Conservation (phyloP, 2,329 filamentous ascomycete genomes). For the Neopestalotiopsis sp. region DNA sequence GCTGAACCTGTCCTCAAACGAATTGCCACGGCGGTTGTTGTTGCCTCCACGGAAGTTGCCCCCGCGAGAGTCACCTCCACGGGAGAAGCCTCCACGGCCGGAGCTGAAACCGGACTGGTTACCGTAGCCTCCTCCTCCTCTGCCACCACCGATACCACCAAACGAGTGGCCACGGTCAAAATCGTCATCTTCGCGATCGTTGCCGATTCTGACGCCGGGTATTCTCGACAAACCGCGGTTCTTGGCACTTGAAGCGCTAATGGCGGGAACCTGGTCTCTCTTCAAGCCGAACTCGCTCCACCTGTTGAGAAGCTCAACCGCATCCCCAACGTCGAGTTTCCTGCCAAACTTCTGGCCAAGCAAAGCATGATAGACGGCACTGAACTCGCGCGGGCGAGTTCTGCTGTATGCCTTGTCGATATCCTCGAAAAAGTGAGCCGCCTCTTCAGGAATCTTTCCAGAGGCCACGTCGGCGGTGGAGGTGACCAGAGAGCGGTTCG, state of each 20-base stretch:
- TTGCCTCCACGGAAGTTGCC: neutral
- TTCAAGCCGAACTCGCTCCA: conserved; percentile 59
- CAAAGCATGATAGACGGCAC: conserved; percentile 59
- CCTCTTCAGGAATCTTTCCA: conserved; percentile 44
- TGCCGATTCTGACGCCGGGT: conserved; percentile 33
- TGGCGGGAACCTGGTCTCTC: conserved; percentile 51
- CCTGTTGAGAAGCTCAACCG: conserved; percentile 59
- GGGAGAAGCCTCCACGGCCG: conserved; percentile 8
- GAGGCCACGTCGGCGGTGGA: conserved; percentile 59
- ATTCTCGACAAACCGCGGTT: conserved; percentile 34
- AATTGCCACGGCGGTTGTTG: neutral
- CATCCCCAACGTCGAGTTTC: conserved; percentile 36
- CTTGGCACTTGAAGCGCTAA: conserved; percentile 32
- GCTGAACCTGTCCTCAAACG: neutral
- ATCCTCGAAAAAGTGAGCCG: conserved; percentile 46
- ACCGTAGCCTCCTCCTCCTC: conserved; percentile 15
- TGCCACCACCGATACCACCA: conserved; percentile 18
- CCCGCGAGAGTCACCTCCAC: neutral
- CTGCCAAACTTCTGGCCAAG: conserved; percentile 57
- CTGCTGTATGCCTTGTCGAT: conserved; percentile 47
- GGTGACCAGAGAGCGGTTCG: conserved; percentile 55
- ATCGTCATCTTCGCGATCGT: conserved; percentile 20
- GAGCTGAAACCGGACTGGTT: conserved; percentile 18
- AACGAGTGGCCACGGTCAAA: neutral
- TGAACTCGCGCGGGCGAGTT: conserved; percentile 48